Evolutionary conservation across 768 basidiomycete species (phyloP), one percentile per base, ranked within the genome.

Genomic region (Tulasnella calospora): DNA sequence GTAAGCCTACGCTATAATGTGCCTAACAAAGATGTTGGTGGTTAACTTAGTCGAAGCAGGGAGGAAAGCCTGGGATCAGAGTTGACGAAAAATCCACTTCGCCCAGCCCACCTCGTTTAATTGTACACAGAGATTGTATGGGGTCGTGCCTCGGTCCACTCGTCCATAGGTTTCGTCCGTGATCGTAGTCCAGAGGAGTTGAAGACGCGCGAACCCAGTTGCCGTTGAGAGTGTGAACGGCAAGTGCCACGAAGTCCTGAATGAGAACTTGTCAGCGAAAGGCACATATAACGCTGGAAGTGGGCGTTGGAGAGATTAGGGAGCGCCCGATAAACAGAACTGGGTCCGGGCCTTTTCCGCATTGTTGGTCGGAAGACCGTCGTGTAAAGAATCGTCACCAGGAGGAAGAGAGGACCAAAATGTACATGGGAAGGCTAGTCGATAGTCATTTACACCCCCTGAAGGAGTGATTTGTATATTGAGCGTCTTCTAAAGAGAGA

Each of bases 321-420:
- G 21, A 61, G 30, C 30, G 57, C 57, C 57, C 57, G 57, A n/a
- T 8, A 61, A 61, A 61, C 57, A 61, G 57, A 61, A 61, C 57
- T 61, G 57, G 57, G 57, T 61, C 57, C 57, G 57, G 57, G 57
- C 57, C 57, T 61, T 61, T 61, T 61, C 57, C 57, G 57, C 57
- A 61, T 61, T 61, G 23, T n/a, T 27, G 57, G 57, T 61, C 30
- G 57, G 57, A 61, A 61, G 57, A 61, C 57, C 57, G 57, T 61
- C 57, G 57, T 61, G 57, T 61, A 61, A 61, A 61, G 27, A 6
- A 61, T 61, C 57, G 30, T 61, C 12, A 61, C 40, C 40, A 61
- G 57, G 12, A 61, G 30, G n/a, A 5, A 30, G 30, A 9, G n/a
- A 47, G 57, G 57, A 9, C 40, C 40, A 40, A 40, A 40, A 61